Conservation (phyloP, 2,329 filamentous ascomycete genomes). For the Rutstroemia sp. region DNA sequence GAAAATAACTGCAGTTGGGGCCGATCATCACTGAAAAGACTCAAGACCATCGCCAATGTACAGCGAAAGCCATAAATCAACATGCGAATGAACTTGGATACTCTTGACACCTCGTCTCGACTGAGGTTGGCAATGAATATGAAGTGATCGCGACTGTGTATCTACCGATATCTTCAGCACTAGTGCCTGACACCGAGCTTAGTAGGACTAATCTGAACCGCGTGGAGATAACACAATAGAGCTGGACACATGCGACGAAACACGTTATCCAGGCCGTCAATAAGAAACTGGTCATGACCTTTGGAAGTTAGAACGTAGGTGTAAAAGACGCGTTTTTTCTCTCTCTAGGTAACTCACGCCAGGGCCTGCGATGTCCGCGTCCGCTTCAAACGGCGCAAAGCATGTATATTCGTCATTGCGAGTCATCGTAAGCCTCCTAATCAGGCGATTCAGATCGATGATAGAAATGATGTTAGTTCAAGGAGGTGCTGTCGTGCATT, state of each 20-base stretch:
- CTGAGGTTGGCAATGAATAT: neutral
- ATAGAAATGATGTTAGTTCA: too few species aligned
- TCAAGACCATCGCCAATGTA: neutral
- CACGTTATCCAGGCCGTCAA: slow-evolving; percentile 12
- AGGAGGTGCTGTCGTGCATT: too few species aligned
- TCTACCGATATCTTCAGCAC: slow-evolving; percentile 2
- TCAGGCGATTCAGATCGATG: too few species aligned
- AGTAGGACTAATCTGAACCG: neutral
- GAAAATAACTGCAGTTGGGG: slow-evolving; percentile 3
- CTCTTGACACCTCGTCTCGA: neutral
- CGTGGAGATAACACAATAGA: slow-evolving; percentile 7
- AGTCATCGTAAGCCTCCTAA: too few species aligned
- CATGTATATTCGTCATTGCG: slow-evolving; percentile 1
- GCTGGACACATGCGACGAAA: slow-evolving; percentile 9
- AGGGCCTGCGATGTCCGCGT: slow-evolving; percentile 12
- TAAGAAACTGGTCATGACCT: slow-evolving; percentile 12
- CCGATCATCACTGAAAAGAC: neutral
- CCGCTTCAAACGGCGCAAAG: slow-evolving; percentile 5
- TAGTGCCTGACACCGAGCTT: neutral
- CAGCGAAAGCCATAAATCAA: neutral
- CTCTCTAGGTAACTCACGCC: slow-evolving; percentile 8
- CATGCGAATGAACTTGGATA: neutral
- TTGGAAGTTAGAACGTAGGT: neutral
- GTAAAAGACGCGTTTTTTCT: neutral
- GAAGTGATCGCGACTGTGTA: neutral